A percentile compares a stretch with the other conserved stretches of the same genome.
Evolutionary conservation across 257 asterid species (phyloP).

Genomic region (Solanum tarijense): DNA sequence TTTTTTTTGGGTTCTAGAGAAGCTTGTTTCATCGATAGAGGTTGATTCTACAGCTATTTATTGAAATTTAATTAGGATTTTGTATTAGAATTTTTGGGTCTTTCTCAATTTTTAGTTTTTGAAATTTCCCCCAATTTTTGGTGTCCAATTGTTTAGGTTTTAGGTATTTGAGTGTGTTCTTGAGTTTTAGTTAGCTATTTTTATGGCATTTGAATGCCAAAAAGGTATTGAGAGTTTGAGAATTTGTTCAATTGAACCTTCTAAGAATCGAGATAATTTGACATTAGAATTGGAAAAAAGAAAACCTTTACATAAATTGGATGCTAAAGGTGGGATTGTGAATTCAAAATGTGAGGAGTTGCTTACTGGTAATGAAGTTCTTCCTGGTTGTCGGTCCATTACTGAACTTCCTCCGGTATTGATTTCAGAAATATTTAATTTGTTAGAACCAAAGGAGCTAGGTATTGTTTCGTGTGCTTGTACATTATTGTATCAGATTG

Average conservation of each 20-base stretch:
- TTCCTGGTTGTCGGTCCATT: conserved; percentile 21
- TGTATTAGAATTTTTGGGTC: not conserved
- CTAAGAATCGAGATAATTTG: conserved; percentile 1
- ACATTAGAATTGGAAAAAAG: conserved; percentile 15
- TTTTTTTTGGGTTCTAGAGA: not conserved
- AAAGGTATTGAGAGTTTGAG: conserved; percentile 26
- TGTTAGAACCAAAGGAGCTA: conserved; percentile 79
- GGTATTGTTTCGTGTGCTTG: conserved; percentile 79
- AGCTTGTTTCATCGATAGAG: not conserved
- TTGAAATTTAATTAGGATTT: not conserved
- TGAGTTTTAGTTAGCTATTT: conserved; percentile 9
- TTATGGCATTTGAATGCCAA: conserved; percentile 96
- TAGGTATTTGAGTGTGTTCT: not conserved
- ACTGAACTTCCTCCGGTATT: conserved; percentile 76
- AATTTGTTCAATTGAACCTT: conserved; percentile 13
- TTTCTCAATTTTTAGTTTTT: not conserved
- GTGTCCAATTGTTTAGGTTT: not conserved
- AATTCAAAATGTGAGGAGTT: not conserved
- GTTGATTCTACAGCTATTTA: not conserved
- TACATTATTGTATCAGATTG: conserved; percentile 51
- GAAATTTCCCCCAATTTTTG: not conserved
- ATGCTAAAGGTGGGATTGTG: conserved; percentile 19
- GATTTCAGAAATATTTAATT: conserved; percentile 65
- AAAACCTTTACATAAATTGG: conserved; percentile 7
- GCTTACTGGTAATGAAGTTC: conserved; percentile 18